phyloP scores from a whole-genome alignment of 495 filamentous ascomycete species.

The Penicillium turbatum region DNA sequence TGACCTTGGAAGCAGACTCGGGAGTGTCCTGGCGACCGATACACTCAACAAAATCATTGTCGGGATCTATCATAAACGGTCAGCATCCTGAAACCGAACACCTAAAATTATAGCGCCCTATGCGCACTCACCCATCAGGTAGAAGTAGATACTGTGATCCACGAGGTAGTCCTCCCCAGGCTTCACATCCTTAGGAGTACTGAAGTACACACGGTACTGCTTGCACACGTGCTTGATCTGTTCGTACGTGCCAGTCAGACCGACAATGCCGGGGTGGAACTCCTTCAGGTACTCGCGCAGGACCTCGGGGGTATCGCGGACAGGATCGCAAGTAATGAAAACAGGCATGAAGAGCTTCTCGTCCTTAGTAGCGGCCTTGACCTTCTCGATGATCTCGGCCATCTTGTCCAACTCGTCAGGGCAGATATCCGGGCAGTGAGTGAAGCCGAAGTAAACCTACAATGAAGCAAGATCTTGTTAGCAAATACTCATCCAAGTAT shows the following conservation, averaged over 20 bases:
- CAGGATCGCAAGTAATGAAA: conserved; percentile 95
- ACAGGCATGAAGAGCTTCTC: conserved; percentile 62
- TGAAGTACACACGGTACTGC: conserved; percentile 94
- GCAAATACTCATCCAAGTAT: background rate
- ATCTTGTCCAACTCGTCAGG: conserved; percentile 99
- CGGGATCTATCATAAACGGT: conserved; percentile 60
- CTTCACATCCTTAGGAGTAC: conserved; percentile 80
- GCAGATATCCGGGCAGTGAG: conserved; percentile 97
- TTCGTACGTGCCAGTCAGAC: conserved; percentile 89
- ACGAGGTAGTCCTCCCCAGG: conserved; percentile 95
- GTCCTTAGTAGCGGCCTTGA: conserved; percentile 48
- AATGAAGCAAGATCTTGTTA: background rate
- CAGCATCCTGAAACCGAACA: conserved; percentile 1
- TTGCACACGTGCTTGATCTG: conserved; percentile 90
- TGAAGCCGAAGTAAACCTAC: conserved; percentile 96
- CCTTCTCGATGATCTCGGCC: conserved; percentile 85
- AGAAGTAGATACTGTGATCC: conserved; percentile 99
- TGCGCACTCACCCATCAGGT: conserved; percentile 73
- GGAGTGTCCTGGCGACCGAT: conserved; percentile 91
- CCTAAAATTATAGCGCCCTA: background rate
- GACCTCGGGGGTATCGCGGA: conserved; percentile 79
- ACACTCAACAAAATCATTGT: conserved; percentile 96
- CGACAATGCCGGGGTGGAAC: conserved; percentile 85
- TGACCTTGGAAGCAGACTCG: conserved; percentile 77
- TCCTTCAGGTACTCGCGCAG: conserved; percentile 81